Percentiles rank a stretch among this genome's conserved stretches.
phyloP scores from a whole-genome alignment of 257 asterid genomes.

The Marsdenia floribunda region DNA sequence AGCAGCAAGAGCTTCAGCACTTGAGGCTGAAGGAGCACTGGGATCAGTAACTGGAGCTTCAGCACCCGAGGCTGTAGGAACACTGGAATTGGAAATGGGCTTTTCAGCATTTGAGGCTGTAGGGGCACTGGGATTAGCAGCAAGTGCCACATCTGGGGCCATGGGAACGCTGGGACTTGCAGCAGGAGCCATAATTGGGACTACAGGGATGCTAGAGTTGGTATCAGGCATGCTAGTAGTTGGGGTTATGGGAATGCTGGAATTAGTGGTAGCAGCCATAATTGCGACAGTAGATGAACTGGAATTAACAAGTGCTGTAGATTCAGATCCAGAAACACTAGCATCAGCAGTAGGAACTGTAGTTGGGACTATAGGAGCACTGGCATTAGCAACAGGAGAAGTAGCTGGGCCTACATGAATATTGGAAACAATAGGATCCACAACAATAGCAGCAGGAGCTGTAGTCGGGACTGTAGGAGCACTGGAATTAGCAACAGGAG shows the following conservation, averaged over 20 bases:
- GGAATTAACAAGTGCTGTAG: conserved; percentile 14
- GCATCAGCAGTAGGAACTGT: background rate
- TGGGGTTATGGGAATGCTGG: conserved; percentile 1
- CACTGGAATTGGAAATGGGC: background rate
- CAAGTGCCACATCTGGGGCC: background rate
- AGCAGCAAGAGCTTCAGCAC: background rate
- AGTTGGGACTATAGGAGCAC: background rate
- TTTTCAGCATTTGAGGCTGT: background rate
- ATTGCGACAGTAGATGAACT: background rate
- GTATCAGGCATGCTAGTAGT: background rate
- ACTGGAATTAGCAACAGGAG: conserved; percentile 18
- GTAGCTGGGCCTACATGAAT: too few species aligned
- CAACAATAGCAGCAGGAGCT: background rate
- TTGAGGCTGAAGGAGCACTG: background rate
- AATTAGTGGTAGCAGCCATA: background rate
- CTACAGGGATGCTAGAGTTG: background rate
- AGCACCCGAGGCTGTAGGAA: background rate
- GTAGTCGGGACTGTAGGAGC: background rate
- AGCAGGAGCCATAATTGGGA: background rate
- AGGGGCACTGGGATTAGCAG: background rate
- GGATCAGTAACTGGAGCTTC: background rate
- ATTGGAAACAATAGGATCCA: background rate
- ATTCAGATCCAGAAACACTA: background rate
- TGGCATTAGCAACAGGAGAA: conserved; percentile 16
- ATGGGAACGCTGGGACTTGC: background rate